phyloP scores from a whole-genome alignment of 2,329 filamentous ascomycete species.

The Akanthomyces uredinophilus region DNA sequence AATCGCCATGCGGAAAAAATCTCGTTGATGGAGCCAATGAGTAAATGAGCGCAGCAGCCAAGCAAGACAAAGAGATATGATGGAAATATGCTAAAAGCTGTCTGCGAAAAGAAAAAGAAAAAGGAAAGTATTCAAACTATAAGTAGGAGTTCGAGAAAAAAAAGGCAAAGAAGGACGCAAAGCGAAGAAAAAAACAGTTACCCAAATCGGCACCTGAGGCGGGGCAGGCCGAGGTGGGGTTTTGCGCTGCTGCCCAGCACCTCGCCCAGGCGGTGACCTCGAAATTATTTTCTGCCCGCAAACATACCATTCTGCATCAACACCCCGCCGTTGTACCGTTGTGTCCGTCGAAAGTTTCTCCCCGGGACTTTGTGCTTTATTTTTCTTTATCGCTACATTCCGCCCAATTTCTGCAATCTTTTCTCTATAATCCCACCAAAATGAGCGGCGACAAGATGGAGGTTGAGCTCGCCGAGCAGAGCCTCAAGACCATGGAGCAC shows the following conservation, averaged over 20 bases:
- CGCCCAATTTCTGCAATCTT: not conserved
- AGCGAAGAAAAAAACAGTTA: not conserved
- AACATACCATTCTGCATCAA: conserved; percentile 13
- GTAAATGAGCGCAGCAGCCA: not conserved
- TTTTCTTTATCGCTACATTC: not conserved
- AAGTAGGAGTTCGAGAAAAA: too few relatives aligned
- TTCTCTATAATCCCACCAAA: conserved; percentile 17
- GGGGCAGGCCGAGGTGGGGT: conserved; percentile 14
- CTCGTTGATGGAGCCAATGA: not conserved
- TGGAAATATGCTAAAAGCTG: not conserved
- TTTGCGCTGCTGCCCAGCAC: not conserved
- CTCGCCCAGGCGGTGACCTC: conserved; percentile 23
- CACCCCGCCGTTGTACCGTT: conserved; percentile 8
- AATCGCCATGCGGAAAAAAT: not conserved
- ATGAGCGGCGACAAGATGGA: conserved; percentile 53
- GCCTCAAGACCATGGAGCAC: conserved; percentile 73
- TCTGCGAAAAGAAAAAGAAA: too few relatives aligned
- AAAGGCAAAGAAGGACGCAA: too few relatives aligned
- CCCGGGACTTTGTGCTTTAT: not conserved
- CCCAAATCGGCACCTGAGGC: conserved; percentile 10
- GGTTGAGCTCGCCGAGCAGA: conserved; percentile 54
- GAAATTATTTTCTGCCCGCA: conserved; percentile 28
- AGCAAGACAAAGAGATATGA: too few relatives aligned
- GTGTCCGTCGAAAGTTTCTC: conserved; percentile 4
- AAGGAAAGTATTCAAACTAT: too few relatives aligned